Base-by-base conservation (phyloP, 2,329 filamentous ascomycete species). In the Fusarium algeriense region DNA sequence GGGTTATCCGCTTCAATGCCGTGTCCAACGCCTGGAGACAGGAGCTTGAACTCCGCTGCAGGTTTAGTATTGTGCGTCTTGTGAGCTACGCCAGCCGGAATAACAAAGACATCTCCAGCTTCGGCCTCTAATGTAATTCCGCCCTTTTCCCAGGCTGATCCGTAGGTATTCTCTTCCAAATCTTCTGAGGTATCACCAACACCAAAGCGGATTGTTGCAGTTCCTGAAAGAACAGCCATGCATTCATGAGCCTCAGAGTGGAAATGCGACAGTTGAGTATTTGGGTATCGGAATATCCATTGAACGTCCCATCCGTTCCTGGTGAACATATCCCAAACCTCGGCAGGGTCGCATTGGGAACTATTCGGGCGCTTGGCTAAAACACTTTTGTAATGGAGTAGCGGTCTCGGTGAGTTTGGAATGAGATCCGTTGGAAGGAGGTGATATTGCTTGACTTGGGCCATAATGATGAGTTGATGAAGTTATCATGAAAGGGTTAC, bases 231-330 rank as follows among this genome's bases (percentile, higher is more conserved):
- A 1, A 89, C 87, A 23, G 81, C 83, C 85, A 90, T 89, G 75
- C 83, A 85, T 78, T 90, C 88, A 71, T 90, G 88, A 0, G 85
- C 83, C 12, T 77, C 73, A 5, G 85, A 85, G 76, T 90, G 88
- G 71, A 89, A 90, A 77, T 90, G 88, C 0, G 87, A 87, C 15
- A 75, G 54, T 61, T 89, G 88, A 0, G 86, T 87, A 9, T 80
- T 77, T 2, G 86, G 85, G 76, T 90, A 90, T 38, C 87, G 84
- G 67, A 84, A 86, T 52, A 89, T 85, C 87, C 88, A 90, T 64
- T 87, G 83, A 0, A 83, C 81, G 35, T 84, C 74, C 87, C 87
- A 89, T 30, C 79, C 83, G 69, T 89, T 88, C 26, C 72, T 66
- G 3, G 77, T 70, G 74, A 88, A 86, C 72, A 74, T 78, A 72